These are phyloP conservation scores for Aspergillus sp. DNA, from an alignment of 2,329 filamentous ascomycete species.

Conservation along the genomic window DNA sequence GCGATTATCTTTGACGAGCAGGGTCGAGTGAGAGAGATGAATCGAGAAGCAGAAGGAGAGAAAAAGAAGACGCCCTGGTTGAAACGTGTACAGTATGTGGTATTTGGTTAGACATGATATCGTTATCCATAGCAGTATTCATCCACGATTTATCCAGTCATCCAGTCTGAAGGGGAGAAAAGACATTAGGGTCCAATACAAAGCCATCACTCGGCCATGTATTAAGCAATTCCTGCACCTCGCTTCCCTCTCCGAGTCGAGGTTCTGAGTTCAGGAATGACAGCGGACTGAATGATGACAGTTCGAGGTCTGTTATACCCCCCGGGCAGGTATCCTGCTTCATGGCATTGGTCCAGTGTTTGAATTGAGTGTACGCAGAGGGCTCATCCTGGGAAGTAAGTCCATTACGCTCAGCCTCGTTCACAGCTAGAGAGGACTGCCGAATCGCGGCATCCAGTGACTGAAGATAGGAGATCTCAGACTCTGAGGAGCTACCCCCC, in stretches of 20 bases:
- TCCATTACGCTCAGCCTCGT: too few species aligned
- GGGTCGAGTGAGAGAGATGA: slow-evolving; percentile 10
- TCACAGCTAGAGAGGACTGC: background rate
- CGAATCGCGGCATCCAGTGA: background rate
- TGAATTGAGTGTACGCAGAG: background rate
- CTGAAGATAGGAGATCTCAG: background rate
- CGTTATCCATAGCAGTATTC: background rate
- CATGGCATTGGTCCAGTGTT: background rate
- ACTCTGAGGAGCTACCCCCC: background rate
- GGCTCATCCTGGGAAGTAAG: too few species aligned
- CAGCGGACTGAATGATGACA: background rate
- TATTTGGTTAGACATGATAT: background rate
- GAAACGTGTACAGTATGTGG: background rate
- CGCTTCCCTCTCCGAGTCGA: too few species aligned
- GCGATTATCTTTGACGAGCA: slow-evolving; percentile 26
- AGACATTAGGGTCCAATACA: too few species aligned
- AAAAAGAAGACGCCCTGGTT: background rate
- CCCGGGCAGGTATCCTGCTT: background rate
- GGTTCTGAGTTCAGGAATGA: background rate
- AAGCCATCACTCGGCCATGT: too few species aligned
- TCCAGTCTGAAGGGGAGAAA: background rate
- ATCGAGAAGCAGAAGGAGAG: background rate
- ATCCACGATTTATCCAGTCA: background rate
- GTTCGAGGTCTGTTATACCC: background rate
- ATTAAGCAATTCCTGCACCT: too few species aligned